Evolutionary conservation across 2,329 filamentous ascomycete species (phyloP), one percentile per base, ranked within the genome.

Genomic region (Arthrobotrys entomopaga): DNA sequence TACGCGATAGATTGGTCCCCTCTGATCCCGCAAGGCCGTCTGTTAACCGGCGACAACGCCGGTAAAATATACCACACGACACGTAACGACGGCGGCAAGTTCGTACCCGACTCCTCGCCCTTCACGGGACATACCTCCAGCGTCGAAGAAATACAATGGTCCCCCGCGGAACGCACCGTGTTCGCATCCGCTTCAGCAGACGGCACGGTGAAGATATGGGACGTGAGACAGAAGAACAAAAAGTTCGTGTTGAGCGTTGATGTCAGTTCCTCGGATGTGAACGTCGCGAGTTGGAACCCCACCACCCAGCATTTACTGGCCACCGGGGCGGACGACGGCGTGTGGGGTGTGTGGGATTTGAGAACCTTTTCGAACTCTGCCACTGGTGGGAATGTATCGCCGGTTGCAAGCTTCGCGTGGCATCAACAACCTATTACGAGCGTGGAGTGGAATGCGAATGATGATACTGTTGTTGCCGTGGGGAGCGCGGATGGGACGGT

Each of bases 1-100:
- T 99, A 98, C 81, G 95, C 92, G 0, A 83, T 99, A n/a, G 95
- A 97, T 83, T 99, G 95, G 95, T 97, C 93, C 24, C 91, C 92
- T 0, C 81, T 92, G 8, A 86, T 91, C 52, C 88, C 92, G 0
- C 86, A 89, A 53, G 93, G 93, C 71, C 95, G 94, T 82, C 88
- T 99, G 2, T 83, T 97, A 52, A 97, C 94, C 0, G 95, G 95
- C 76, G 95, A 99, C 82, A 92, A 93, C 80, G 87, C 93, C 77
- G 95, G 95, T 71, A 85, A 90, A 75, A 97, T 99, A 80, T 98
- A 93, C 82, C 85, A 89, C 73, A 97, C 94, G 0, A 93, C 92
- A 6, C 87, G 92, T 67, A 93, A 90, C 58, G 91, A 95, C 80
- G 92, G 91, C 71, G 95, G 93, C 60, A 91, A 91, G 76, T 98